Percentiles rank a stretch among this genome's conserved stretches.
Conservation (phyloP, 768 basidiomycete genomes). For the Lactarius vividus region DNA sequence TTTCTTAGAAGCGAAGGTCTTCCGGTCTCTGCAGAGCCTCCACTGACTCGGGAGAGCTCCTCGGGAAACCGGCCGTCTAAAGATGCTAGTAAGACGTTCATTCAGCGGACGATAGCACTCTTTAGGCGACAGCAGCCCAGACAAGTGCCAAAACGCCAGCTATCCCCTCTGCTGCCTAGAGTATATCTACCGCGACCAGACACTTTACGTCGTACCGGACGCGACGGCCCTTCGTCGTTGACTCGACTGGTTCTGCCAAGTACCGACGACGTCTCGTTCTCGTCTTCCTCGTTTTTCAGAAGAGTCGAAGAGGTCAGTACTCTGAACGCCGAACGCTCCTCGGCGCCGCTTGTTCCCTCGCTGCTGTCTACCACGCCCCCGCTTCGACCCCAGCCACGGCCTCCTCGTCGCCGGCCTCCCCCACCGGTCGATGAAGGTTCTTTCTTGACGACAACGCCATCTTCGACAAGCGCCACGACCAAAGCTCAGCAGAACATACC, state of each 20-base stretch:
- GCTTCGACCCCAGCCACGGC: conserved; percentile 1
- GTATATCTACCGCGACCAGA: background rate
- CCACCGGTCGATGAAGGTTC: conserved; percentile 9
- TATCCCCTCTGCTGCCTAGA: background rate
- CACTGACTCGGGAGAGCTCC: background rate
- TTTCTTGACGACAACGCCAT: background rate
- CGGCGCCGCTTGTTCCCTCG: background rate
- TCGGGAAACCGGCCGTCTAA: background rate
- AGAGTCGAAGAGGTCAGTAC: conserved; percentile 20
- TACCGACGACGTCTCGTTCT: conserved; percentile 19
- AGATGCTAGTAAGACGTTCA: conserved; percentile 10
- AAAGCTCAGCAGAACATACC: conserved; percentile 2
- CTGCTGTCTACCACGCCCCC: background rate
- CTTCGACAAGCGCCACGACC: background rate
- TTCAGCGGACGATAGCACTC: conserved; percentile 17
- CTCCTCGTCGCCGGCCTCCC: conserved; percentile 8
- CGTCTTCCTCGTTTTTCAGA: conserved; percentile 22
- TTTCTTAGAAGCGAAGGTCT: background rate
- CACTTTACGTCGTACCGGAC: background rate
- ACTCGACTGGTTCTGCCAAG: conserved; percentile 17
- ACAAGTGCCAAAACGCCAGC: background rate
- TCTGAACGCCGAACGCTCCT: background rate
- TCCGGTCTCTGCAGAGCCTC: background rate
- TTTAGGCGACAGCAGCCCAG: conserved; percentile 13
- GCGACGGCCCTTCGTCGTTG: conserved; percentile 10